Percentiles rank a stretch among this genome's conserved stretches.
phyloP scores from a whole-genome alignment of 202 grass and related monocot species.

The Musa balbisiana region DNA sequence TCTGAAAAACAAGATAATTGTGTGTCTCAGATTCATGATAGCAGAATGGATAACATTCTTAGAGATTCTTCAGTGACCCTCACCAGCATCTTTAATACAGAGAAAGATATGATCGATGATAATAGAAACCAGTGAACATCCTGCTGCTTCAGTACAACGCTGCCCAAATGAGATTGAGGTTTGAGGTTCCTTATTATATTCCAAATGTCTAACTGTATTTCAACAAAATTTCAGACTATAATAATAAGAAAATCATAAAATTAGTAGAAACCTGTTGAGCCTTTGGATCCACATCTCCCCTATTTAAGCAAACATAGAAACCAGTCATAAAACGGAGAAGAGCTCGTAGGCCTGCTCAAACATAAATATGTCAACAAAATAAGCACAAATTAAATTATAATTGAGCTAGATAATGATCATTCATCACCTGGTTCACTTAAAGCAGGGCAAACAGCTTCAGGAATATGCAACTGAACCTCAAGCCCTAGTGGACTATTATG shows the following conservation, averaged over 20 bases:
- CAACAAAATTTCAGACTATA: conserved; percentile 2
- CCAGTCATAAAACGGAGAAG: conserved; percentile 98
- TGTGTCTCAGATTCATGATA: not conserved
- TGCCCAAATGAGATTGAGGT: conserved; percentile 38
- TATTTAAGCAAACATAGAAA: conserved; percentile 79
- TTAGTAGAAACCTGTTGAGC: conserved; percentile 55
- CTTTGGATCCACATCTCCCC: conserved; percentile 84
- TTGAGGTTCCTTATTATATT: conserved; percentile 11
- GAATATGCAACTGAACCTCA: conserved; percentile 91
- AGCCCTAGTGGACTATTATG: conserved; percentile 81
- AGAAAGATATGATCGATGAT: conserved; percentile 98
- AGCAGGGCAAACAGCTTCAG: conserved; percentile 94
- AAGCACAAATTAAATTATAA: conserved; percentile 14
- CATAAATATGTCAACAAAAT: not conserved
- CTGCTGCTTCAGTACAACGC: conserved; percentile 65
- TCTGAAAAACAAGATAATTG: conserved; percentile 37
- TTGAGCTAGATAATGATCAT: conserved; percentile 19
- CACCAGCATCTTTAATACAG: conserved; percentile 97
- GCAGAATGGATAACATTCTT: conserved; percentile 16
- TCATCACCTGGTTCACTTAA: conserved; percentile 93
- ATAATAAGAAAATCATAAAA: conserved; percentile 25
- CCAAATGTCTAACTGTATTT: not conserved
- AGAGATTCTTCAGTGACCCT: conserved; percentile 22
- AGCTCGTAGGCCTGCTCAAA: conserved; percentile 70
- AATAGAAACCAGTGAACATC: conserved; percentile 93